Percentiles rank a stretch among this genome's conserved stretches.
Evolutionary conservation across 108 stramenopile species (phyloP).

Genomic region (Pseudonitzschia pungens): DNA sequence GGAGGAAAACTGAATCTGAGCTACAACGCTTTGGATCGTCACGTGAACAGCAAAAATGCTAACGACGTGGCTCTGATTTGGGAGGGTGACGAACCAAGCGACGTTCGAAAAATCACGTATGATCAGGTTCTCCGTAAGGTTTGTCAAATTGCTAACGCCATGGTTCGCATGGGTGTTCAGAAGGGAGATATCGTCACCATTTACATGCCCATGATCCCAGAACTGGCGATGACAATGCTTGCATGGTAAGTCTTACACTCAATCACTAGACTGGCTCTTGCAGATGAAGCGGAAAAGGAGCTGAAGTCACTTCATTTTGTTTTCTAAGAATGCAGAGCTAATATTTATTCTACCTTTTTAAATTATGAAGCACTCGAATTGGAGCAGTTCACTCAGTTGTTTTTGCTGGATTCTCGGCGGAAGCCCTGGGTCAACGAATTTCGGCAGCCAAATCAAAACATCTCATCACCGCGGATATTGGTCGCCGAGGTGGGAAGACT

Average conservation of each 20-base stretch:
- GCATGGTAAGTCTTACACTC: slow-evolving; percentile 1
- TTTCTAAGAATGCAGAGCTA: too few species aligned
- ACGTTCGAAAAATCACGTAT: slow-evolving; percentile 70
- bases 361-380: slow-evolving; percentile 82
- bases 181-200: slow-evolving; percentile 96
- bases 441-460: slow-evolving; percentile 80
- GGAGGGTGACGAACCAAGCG: slow-evolving; percentile 85
- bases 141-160: slow-evolving; percentile 90
- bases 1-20: slow-evolving; percentile 85
- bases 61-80: slow-evolving; percentile 66
- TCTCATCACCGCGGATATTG: slow-evolving; percentile 87
- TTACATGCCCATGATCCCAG: slow-evolving; percentile 99
- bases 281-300: too few species aligned
- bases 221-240: slow-evolving; percentile 92
- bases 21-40: slow-evolving; percentile 89
- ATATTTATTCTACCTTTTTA: not conserved
- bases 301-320: too few species aligned
- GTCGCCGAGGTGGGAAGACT: slow-evolving; percentile 80
- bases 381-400: slow-evolving; percentile 97
- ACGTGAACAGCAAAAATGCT: slow-evolving; percentile 25
- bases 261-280: too few species aligned
- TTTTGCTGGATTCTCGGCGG: slow-evolving; percentile 96
- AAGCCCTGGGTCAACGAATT: slow-evolving; percentile 91
- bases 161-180: slow-evolving; percentile 71
- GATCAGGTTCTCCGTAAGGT: slow-evolving; percentile 66